A percentile compares a stretch with the other conserved stretches of the same genome.
phyloP scores from a whole-genome alignment of 139 green algal genomes.

The Chlorella sorokiniana region DNA sequence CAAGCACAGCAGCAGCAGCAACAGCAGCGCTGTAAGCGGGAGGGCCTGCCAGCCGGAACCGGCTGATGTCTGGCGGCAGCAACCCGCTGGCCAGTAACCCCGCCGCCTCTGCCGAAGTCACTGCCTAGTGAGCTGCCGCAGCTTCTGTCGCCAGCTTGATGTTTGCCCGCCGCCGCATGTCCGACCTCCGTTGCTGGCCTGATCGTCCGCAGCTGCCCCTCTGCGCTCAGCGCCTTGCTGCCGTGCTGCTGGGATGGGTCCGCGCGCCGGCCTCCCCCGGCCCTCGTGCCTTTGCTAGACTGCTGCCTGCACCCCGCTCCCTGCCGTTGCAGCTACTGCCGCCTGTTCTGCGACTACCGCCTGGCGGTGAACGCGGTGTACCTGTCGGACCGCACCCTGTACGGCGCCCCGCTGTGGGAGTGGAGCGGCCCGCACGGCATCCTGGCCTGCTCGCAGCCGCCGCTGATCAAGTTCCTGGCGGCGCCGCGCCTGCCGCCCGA shows the following conservation, averaged over 20 bases:
- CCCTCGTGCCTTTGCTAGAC: background rate
- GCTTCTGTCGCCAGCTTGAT: background rate
- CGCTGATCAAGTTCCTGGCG: slow-evolving; percentile 12
- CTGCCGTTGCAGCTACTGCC: slow-evolving; percentile 9
- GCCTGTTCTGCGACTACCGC: slow-evolving; percentile 22
- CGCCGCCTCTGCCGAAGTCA: slow-evolving; percentile 3
- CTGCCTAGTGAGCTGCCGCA: background rate
- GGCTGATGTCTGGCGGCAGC: background rate
- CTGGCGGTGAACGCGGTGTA: slow-evolving; percentile 21
- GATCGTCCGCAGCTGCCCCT: no score
- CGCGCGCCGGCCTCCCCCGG: no score
- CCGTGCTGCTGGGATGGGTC: background rate
- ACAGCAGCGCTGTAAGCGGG: no score
- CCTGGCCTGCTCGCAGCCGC: background rate
- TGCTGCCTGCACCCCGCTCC: background rate
- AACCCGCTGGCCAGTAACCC: slow-evolving; percentile 4
- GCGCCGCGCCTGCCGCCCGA: slow-evolving; percentile 3
- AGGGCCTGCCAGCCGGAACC: background rate
- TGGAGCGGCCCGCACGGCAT: slow-evolving; percentile 17
- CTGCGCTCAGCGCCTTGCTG: background rate
- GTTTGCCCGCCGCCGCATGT: background rate
- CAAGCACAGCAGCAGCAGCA: background rate
- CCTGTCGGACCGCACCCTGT: slow-evolving; percentile 1
- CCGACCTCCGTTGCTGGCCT: no score
- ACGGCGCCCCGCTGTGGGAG: slow-evolving; percentile 12